A percentile compares a stretch with the other conserved stretches of the same genome.
Conservation (phyloP, 768 basidiomycete species). For the Pleurotus platypus region DNA sequence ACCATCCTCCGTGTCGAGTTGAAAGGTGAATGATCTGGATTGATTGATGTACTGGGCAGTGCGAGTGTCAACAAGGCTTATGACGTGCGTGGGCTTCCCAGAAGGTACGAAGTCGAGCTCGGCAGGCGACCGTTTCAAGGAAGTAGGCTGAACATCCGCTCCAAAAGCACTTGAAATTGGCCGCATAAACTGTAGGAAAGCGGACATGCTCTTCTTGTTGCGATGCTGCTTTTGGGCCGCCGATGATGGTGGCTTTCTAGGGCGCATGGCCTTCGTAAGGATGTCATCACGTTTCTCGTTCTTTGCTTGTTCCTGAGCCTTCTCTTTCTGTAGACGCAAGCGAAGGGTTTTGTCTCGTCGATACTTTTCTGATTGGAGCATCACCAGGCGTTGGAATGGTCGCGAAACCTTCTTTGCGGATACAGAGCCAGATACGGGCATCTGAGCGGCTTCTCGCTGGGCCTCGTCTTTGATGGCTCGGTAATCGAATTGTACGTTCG, state of each 20-base stretch:
- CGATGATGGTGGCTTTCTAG: conserved; percentile 34
- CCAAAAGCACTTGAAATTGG: conserved; percentile 85
- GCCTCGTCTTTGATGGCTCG: conserved; percentile 77
- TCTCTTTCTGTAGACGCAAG: conserved; percentile 70
- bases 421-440: conserved; percentile 34
- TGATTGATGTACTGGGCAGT: conserved; percentile 73
- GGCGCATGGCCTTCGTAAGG: conserved; percentile 72
- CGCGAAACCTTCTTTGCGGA: conserved; percentile 53
- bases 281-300: conserved; percentile 74
- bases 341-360: conserved; percentile 72
- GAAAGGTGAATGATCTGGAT: conserved; percentile 79
- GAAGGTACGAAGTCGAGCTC: conserved; percentile 73
- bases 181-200: conserved; percentile 84
- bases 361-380: conserved; percentile 75
- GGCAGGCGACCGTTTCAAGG: conserved; percentile 57
- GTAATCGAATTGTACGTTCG: conserved; percentile 60
- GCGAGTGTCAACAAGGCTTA: conserved; percentile 70
- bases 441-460: conserved; percentile 53
- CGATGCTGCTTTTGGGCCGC: conserved; percentile 67
- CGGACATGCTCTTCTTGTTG: conserved; percentile 87
- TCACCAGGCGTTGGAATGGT: conserved; percentile 64
- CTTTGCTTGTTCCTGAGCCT: conserved; percentile 68
- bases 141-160: conserved; percentile 46
- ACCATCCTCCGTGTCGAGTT: conserved; percentile 83
- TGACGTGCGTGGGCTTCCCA: conserved; percentile 72